Evolutionary conservation across 352 stramenopile genomes (phyloP).

Genomic region (Phytopythium chamaehyphon): DNA sequence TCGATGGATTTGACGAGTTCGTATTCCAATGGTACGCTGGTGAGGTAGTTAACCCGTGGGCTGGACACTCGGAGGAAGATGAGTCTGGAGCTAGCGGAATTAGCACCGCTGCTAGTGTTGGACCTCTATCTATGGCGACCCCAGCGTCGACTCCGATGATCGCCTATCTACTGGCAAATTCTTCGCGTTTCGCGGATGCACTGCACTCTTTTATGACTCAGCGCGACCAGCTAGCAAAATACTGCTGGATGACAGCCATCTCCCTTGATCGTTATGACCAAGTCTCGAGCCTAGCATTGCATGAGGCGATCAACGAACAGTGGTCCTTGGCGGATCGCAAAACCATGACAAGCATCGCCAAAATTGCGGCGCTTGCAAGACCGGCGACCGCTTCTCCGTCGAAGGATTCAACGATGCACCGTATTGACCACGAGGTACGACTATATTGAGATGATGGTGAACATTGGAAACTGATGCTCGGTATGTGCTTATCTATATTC

Average conservation of each 20-base stretch:
- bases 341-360: constrained; percentile 74
- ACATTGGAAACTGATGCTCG: no score
- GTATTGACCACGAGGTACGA: constrained; percentile 64
- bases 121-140: not conserved
- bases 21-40: constrained; percentile 77
- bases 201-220: constrained; percentile 64
- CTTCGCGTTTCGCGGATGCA: constrained; percentile 47
- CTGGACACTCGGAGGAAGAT: constrained; percentile 9
- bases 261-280: constrained; percentile 63
- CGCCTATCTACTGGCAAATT: constrained; percentile 60
- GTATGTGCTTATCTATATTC: no score
- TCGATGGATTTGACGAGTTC: constrained; percentile 58
- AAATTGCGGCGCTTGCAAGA: constrained; percentile 68
- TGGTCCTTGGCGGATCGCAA: constrained; percentile 58
- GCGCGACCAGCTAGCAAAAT: constrained; percentile 47
- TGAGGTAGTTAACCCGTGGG: constrained; percentile 68
- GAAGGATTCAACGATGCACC: constrained; percentile 26
- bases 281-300: constrained; percentile 44
- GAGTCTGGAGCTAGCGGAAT: not conserved
- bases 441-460: constrained; percentile 3
- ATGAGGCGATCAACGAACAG: constrained; percentile 47
- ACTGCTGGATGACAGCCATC: constrained; percentile 66
- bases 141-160: constrained; percentile 27
- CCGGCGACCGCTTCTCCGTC: constrained; percentile 25
- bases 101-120: constrained; percentile 3